Percentiles rank a stretch among this genome's conserved stretches.
These are phyloP conservation scores for Dacryopinax primogenitus DNA, from an alignment of 768 basidiomycete species.

Conservation along the genomic window DNA sequence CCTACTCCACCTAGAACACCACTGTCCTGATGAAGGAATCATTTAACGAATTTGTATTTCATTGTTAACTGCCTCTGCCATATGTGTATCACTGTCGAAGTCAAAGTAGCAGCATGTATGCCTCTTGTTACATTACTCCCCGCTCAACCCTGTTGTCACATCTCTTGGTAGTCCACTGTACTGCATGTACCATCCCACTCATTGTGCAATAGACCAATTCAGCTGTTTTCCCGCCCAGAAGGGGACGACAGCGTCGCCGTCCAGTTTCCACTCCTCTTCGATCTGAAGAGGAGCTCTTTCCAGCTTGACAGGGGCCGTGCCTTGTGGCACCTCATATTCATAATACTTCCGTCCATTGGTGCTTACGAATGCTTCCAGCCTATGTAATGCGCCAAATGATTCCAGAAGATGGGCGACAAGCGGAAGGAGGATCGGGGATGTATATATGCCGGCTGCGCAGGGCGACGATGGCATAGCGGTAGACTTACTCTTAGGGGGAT, in stretches of 20 bases:
- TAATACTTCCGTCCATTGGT: conserved; percentile 73
- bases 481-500: conserved; percentile 56
- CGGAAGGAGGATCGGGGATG: conserved; percentile 81
- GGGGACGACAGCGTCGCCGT: conserved; percentile 50
- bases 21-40: not conserved
- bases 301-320: conserved; percentile 22
- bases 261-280: conserved; percentile 34
- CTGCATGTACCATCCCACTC: not conserved
- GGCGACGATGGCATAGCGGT: conserved; percentile 52
- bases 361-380: conserved; percentile 68
- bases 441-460: conserved; percentile 95
- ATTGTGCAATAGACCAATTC: conserved; percentile 38
- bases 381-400: conserved; percentile 73
- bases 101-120: conserved; percentile 3
- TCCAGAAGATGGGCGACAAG: conserved; percentile 80
- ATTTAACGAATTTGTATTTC: not conserved
- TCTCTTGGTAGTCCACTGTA: not conserved
- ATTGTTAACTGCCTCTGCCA: not conserved
- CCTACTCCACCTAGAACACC: not conserved
- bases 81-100: not conserved
- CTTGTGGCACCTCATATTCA: conserved; percentile 22
- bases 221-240: conserved; percentile 81
- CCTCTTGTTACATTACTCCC: not conserved
- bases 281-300: conserved; percentile 22
- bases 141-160: conserved; percentile 2